Conservation (phyloP, 805 yeast genomes). For the Candida maesae region DNA sequence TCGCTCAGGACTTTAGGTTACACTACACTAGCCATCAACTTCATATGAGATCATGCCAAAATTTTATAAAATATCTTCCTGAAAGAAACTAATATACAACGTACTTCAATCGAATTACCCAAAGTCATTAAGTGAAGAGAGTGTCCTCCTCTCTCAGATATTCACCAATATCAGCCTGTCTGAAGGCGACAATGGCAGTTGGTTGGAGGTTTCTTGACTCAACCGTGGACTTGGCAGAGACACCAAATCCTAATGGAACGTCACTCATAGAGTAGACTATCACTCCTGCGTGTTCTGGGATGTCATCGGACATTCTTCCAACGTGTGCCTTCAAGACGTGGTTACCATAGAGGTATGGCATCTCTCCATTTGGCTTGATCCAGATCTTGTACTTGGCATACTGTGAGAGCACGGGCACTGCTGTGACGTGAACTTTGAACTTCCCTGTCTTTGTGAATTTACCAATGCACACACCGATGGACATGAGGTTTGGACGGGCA, state of each 20-base stretch:
- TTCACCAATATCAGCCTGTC: conserved; percentile 98
- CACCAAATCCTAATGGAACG: conserved; percentile 93
- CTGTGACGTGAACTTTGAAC: conserved; percentile 91
- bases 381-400: conserved; percentile 92
- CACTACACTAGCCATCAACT: neutral
- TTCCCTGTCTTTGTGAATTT: conserved; percentile 97
- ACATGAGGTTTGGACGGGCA: conserved; percentile 85
- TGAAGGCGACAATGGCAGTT: conserved; percentile 88
- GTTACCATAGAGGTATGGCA: conserved; percentile 97
- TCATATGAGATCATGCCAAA: neutral
- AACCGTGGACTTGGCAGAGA: conserved; percentile 83
- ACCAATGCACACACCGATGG: conserved; percentile 90
- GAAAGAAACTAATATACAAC: conserved; percentile 1
- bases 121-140: conserved; percentile 58
- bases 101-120: no score
- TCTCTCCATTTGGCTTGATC: conserved; percentile 97
- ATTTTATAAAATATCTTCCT: neutral
- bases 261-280: conserved; percentile 89
- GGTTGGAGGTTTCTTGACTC: conserved; percentile 90
- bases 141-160: conserved; percentile 98
- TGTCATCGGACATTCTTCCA: conserved; percentile 95
- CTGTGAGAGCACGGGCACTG: conserved; percentile 75
- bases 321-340: conserved; percentile 95
- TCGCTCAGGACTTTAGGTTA: no score
- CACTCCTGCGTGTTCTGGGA: conserved; percentile 97